Percentiles rank a stretch among this genome's conserved stretches.
phyloP scores from a whole-genome alignment of 1,284 basidiomycete species.

The Leccinum idahoense region DNA sequence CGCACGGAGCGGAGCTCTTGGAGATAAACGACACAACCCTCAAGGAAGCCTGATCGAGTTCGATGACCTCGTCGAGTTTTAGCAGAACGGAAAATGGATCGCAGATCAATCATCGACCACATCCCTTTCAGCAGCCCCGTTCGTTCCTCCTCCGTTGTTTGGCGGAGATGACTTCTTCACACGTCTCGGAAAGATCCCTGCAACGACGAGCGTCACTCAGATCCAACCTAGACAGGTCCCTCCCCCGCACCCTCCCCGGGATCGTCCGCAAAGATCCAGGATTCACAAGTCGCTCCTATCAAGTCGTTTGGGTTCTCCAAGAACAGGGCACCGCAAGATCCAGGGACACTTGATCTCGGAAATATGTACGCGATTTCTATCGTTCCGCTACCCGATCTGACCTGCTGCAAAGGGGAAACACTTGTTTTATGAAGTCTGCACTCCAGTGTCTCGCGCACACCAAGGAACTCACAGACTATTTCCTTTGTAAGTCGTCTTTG shows the following conservation, averaged over 20 bases:
- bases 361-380: slow-evolving; percentile 61
- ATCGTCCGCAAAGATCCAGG: slow-evolving; percentile 23
- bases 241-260: slow-evolving; percentile 21
- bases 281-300: slow-evolving; percentile 24
- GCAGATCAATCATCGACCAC: slow-evolving; percentile 25
- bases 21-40: slow-evolving; percentile 40
- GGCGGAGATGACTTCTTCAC: slow-evolving; percentile 57
- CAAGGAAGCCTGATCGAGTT: slow-evolving; percentile 55
- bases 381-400: slow-evolving; percentile 6
- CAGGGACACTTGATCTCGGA: slow-evolving; percentile 80
- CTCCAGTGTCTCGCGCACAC: slow-evolving; percentile 94
- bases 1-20: slow-evolving; percentile 35
- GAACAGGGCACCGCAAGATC: slow-evolving; percentile 39
- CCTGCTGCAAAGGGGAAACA: slow-evolving; percentile 66
- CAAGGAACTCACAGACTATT: slow-evolving; percentile 88
- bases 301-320: slow-evolving; percentile 27
- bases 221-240: slow-evolving; percentile 25
- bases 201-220: slow-evolving; percentile 23
- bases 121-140: slow-evolving; percentile 9
- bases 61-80: slow-evolving; percentile 64
- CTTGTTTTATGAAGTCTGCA: slow-evolving; percentile 97
- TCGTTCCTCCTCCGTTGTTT: slow-evolving; percentile 47
- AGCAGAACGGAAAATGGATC: slow-evolving; percentile 49
- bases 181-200: slow-evolving; percentile 31
- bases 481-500: slow-evolving; percentile 61